Conservation (phyloP, 1,284 basidiomycete genomes). For the Cryptococcus maquisensis region DNA sequence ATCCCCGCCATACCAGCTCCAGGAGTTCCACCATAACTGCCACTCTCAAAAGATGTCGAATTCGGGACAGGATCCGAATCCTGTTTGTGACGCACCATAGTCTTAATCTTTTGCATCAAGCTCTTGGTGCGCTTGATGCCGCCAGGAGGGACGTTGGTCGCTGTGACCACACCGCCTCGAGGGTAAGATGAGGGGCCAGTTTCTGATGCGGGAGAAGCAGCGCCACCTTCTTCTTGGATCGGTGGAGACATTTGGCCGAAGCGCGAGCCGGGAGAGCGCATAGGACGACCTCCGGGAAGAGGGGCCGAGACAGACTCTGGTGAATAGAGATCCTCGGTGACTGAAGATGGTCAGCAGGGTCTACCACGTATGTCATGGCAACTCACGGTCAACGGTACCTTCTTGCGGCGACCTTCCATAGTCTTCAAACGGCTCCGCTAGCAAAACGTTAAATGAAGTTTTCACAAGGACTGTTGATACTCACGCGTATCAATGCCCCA, state of each 20-base stretch:
- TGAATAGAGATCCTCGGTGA: slow-evolving; percentile 21
- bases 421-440: slow-evolving; percentile 49
- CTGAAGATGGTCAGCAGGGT: slow-evolving; percentile 6
- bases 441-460: too few relatives aligned
- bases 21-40: too few relatives aligned
- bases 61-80: slow-evolving; percentile 11
- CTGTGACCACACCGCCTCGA: slow-evolving; percentile 1
- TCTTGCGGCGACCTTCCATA: slow-evolving; percentile 43
- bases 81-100: slow-evolving; percentile 47
- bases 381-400: slow-evolving; percentile 30
- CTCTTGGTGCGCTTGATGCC: slow-evolving; percentile 50
- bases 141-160: slow-evolving; percentile 9
- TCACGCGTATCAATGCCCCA: slow-evolving; percentile 49
- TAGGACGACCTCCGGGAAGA: slow-evolving; percentile 15
- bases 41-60: too few relatives aligned
- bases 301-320: slow-evolving; percentile 13
- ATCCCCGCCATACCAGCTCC: background rate
- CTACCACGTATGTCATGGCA: background rate
- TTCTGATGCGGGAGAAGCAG: slow-evolving; percentile 11
- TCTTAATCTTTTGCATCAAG: slow-evolving; percentile 50
- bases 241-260: slow-evolving; percentile 19
- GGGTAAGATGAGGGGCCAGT: slow-evolving; percentile 6
- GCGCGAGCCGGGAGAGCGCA: slow-evolving; percentile 38
- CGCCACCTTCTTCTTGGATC: slow-evolving; percentile 17
- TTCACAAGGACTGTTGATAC: slow-evolving; percentile 10